phyloP scores from a whole-genome alignment of 805 yeast genomes.

The Starmera quercuum region DNA sequence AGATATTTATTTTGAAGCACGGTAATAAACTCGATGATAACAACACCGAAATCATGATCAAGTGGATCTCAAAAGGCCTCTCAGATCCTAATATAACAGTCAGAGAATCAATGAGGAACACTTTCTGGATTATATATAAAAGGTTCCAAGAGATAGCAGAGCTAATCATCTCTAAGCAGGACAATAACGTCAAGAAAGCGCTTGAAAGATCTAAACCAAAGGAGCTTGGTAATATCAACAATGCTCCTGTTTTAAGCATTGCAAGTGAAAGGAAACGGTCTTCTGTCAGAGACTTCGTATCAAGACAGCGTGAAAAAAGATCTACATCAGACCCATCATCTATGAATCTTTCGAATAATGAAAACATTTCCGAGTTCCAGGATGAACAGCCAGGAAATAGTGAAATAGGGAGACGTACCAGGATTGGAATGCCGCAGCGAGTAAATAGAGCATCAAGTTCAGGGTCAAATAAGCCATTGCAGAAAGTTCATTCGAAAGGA shows the following conservation, averaged over 20 bases:
- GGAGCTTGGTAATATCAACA: constrained; percentile 17
- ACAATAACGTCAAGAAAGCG: constrained; percentile 41
- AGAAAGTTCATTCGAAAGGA: constrained; percentile 12
- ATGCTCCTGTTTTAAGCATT: constrained; percentile 5
- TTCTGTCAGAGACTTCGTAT: constrained; percentile 40
- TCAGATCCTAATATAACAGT: constrained; percentile 77
- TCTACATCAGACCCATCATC: constrained; percentile 21
- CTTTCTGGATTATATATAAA: constrained; percentile 64
- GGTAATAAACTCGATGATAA: constrained; percentile 23
- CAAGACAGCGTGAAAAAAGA: constrained; percentile 34
- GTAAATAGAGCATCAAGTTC: constrained; percentile 14
- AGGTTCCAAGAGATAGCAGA: constrained; percentile 48
- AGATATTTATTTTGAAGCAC: constrained; percentile 49
- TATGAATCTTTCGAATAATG: background rate
- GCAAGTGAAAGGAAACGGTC: constrained; percentile 26
- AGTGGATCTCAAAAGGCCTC: constrained; percentile 50
- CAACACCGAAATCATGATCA: constrained; percentile 37
- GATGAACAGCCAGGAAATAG: background rate
- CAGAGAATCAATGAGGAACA: constrained; percentile 62
- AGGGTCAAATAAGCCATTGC: constrained; percentile 8
- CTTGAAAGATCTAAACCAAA: constrained; percentile 52
- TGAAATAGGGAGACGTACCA: constrained; percentile 16
- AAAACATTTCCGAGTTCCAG: background rate
- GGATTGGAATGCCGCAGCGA: constrained; percentile 17
- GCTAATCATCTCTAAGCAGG: constrained; percentile 12